Evolutionary conservation across 2,329 filamentous ascomycete species (phyloP).

Genomic region (Pseudogymnoascus sp.): DNA sequence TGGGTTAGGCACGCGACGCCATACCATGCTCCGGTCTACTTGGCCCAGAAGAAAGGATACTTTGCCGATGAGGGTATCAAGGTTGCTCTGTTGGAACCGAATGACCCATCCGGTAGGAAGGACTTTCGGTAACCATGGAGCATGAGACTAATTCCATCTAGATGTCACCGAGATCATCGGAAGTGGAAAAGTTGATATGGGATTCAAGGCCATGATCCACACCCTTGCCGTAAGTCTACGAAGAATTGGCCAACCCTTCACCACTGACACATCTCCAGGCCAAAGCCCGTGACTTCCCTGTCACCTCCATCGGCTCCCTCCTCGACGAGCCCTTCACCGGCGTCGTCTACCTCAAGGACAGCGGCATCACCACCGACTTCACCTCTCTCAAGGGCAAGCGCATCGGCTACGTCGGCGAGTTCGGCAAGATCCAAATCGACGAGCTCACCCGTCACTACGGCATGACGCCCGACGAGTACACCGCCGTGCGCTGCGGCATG

Average conservation of each 20-base stretch:
- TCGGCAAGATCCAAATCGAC: conserved; percentile 77
- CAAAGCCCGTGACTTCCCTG: conserved; percentile 67
- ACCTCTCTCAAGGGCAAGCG: conserved; percentile 65
- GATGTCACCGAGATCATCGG: conserved; percentile 79
- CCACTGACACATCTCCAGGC: conserved; percentile 39
- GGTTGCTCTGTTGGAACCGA: conserved; percentile 68
- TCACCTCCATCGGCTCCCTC: conserved; percentile 64
- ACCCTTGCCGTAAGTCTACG: conserved; percentile 54
- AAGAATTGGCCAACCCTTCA: not conserved
- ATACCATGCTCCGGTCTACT: conserved; percentile 71
- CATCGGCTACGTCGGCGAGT: conserved; percentile 74
- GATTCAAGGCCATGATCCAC: conserved; percentile 80
- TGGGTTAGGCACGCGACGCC: conserved; percentile 65
- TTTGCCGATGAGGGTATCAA: conserved; percentile 70
- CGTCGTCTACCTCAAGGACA: conserved; percentile 66
- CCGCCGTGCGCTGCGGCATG: conserved; percentile 71
- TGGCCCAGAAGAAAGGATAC: conserved; percentile 68
- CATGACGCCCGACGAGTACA: conserved; percentile 66
- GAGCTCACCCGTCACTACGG: conserved; percentile 72
- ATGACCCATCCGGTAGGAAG: conserved; percentile 59
- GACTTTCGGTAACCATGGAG: not conserved
- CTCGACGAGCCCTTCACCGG: conserved; percentile 76
- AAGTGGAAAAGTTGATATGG: conserved; percentile 66
- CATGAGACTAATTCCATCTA: conserved; percentile 18
- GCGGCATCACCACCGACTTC: conserved; percentile 69